Percentiles rank a stretch among this genome's conserved stretches.
phyloP scores from a whole-genome alignment of 2,329 filamentous ascomycete genomes.

The Pseudocercospora crystallina region DNA sequence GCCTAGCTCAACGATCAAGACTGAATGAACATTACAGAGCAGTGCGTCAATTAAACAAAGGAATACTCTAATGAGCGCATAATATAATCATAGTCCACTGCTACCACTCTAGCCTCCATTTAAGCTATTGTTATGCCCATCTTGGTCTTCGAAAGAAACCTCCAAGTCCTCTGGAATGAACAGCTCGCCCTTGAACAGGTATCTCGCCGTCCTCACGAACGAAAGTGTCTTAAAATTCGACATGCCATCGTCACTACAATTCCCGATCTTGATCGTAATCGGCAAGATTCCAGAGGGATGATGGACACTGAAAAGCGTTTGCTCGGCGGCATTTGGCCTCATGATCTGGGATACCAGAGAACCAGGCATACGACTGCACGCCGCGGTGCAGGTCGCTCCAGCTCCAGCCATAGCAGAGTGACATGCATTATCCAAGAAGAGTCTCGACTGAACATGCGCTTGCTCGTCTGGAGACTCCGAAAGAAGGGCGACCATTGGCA shows the following conservation, averaged over 20 bases:
- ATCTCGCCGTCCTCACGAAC: slow-evolving; percentile 18
- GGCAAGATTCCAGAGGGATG: slow-evolving; percentile 19
- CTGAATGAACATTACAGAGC: no score
- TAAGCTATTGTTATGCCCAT: background rate
- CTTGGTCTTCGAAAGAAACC: background rate
- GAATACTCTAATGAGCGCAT: no score
- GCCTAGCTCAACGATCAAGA: no score
- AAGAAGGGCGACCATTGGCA: slow-evolving; percentile 20
- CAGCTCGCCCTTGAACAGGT: slow-evolving; percentile 16
- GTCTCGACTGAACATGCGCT: slow-evolving; percentile 17
- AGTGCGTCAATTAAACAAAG: no score
- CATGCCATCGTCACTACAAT: slow-evolving; percentile 1
- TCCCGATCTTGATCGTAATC: slow-evolving; percentile 14
- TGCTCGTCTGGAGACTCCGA: slow-evolving; percentile 8
- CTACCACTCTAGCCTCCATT: no score
- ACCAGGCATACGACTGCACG: slow-evolving; percentile 14
- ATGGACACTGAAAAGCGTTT: slow-evolving; percentile 15
- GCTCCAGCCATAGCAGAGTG: slow-evolving; percentile 22
- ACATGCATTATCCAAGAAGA: slow-evolving; percentile 21
- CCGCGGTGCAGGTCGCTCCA: slow-evolving; percentile 21
- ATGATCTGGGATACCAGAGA: slow-evolving; percentile 15
- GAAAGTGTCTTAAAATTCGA: slow-evolving; percentile 17
- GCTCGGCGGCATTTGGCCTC: slow-evolving; percentile 2
- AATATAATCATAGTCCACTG: no score
- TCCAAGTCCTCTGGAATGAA: slow-evolving; percentile 16